Base-by-base conservation (phyloP, 768 basidiomycete genomes). In the Tremella fuciformis region DNA sequence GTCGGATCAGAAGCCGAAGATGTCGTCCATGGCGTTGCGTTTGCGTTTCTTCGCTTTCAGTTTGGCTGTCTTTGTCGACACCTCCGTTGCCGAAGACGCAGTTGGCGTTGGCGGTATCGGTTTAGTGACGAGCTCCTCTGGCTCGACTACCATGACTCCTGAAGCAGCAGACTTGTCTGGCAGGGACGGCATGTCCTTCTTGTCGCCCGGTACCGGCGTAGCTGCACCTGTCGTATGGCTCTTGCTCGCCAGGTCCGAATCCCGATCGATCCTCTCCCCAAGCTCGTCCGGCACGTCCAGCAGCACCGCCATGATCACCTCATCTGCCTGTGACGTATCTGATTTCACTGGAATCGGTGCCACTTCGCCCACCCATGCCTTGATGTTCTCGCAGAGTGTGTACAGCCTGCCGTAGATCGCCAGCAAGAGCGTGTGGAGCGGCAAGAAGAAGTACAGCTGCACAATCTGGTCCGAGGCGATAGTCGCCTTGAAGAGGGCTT, bases 401-500 rank as follows among this genome's bases (percentile, higher is more conserved):
- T 64, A 69, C 4, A 73, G 57, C 6, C 71, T 37, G 13, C 58
- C 50, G 55, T 70, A 73, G 18, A 63, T 62, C 0, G 63, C 61
- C 16, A 69, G 9, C 1, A 63, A 42, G 29, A 51, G 34, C 4
- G 63, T 65, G 21, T 69, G 67, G 1, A 71, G 50, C 8, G 72
- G 72, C 13, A 74, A 39, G 53, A 74, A 74, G 47, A 71, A 63
- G 3, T 55, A 53, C 22, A 74, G 44, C 8, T 67, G 48, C 41
- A 74, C 59, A 11, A 69, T 62, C 49, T 65, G 62, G 3, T 59
- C 19, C 3, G 47, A 59, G 37, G 55, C 19, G 38, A 42, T n/a
- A 8, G 38, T 51, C n/a, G 64, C 63, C 0, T 51, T 60, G 37
- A 57, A 53, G 24, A 68, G 34, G 18, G 55, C 26, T 19, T 25